These are phyloP conservation scores for Tulasnella sp. DNA, from an alignment of 768 basidiomycete species.

Conservation along the genomic window DNA sequence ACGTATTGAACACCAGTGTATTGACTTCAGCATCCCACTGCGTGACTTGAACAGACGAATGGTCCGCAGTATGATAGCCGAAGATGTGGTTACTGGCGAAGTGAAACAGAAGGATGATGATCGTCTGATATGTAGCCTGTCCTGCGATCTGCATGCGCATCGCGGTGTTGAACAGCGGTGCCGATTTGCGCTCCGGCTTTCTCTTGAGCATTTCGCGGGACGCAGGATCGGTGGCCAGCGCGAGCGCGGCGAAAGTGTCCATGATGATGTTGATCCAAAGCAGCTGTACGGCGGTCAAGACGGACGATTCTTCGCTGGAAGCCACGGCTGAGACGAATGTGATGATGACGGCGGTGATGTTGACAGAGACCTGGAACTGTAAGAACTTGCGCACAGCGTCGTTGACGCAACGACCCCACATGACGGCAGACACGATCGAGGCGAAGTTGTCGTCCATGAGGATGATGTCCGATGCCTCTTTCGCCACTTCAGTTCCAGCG, in stretches of 20 bases:
- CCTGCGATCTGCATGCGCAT: constrained; percentile 96
- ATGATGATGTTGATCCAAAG: constrained; percentile 99
- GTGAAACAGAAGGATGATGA: constrained; percentile 78
- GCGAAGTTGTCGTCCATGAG: constrained; percentile 97
- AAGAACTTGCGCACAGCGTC: constrained; percentile 96
- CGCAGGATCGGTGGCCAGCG: constrained; percentile 94
- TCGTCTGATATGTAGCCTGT: constrained; percentile 81
- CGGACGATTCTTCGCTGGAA: constrained; percentile 63
- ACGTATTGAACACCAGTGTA: constrained; percentile 94
- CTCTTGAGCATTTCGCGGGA: constrained; percentile 68
- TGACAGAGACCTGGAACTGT: constrained; percentile 90
- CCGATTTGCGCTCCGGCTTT: constrained; percentile 80
- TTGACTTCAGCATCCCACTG: constrained; percentile 44
- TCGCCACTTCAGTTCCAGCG: constrained; percentile 95
- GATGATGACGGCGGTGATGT: constrained; percentile 90
- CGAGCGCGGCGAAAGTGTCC: constrained; percentile 97
- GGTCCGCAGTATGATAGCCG: constrained; percentile 31
- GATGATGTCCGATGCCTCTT: constrained; percentile 98
- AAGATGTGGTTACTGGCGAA: constrained; percentile 71
- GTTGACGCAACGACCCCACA: constrained; percentile 99
- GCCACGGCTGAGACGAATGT: constrained; percentile 87
- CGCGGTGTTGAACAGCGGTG: constrained; percentile 80
- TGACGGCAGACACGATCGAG: constrained; percentile 93
- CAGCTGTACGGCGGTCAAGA: constrained; percentile 90
- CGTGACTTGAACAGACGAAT: constrained; percentile 26